A percentile compares a stretch with the other conserved stretches of the same genome.
Evolutionary conservation across 345 rosid genomes (phyloP).

Genomic region (Corchorus capsularis): DNA sequence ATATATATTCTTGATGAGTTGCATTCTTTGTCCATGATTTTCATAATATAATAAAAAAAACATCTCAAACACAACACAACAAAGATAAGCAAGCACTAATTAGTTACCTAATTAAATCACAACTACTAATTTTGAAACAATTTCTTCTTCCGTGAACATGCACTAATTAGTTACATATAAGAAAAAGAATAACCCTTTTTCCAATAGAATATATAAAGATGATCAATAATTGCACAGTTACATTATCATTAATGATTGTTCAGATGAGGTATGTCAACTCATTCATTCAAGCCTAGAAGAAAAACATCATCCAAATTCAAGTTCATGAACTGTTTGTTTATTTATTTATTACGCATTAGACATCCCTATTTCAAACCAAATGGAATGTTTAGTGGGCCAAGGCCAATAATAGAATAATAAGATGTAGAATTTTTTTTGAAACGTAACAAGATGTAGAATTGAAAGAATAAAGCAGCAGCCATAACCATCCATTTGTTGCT

Average conservation of each 20-base stretch:
- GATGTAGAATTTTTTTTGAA: too few species aligned
- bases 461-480: conserved; percentile 16
- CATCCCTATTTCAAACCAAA: neutral
- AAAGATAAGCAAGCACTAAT: neutral
- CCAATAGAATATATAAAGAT: neutral
- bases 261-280: neutral
- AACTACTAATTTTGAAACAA: neutral
- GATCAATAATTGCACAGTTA: neutral
- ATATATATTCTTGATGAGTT: neutral
- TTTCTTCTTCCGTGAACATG: conserved; percentile 21
- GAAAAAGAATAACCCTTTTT: neutral
- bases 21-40: conserved; percentile 5
- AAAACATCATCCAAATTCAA: neutral
- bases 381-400: too few species aligned
- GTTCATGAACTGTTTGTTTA: neutral
- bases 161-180: too few species aligned
- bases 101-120: neutral
- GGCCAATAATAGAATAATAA: too few species aligned
- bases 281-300: neutral
- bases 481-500: neutral
- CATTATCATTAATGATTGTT: neutral
- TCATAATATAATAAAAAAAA: conserved; percentile 14
- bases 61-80: conserved; percentile 10
- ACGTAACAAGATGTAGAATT: too few species aligned
- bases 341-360: neutral